A percentile compares a stretch with the other conserved stretches of the same genome.
Evolutionary conservation across 1,284 basidiomycete species (phyloP).

Genomic region (Rugosomyces carneus): DNA sequence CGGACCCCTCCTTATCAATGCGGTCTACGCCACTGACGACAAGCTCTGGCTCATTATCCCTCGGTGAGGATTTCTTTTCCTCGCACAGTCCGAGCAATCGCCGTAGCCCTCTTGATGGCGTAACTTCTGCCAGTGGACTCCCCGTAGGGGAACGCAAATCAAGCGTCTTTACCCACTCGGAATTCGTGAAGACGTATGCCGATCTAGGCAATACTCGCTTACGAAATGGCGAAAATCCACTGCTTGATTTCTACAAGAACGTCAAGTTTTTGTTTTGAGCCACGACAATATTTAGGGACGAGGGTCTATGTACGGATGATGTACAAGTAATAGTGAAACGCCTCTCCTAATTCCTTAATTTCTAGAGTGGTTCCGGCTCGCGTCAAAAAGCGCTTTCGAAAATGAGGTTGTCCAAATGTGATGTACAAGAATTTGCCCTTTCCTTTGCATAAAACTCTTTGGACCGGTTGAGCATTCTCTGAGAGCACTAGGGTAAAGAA

Average conservation of each 20-base stretch:
- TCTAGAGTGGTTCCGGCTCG: slow-evolving; percentile 52
- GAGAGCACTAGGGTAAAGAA: background rate
- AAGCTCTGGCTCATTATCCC: slow-evolving; percentile 43
- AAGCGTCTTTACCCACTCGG: slow-evolving; percentile 76
- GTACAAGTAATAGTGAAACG: slow-evolving; percentile 86
- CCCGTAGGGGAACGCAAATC: slow-evolving; percentile 77
- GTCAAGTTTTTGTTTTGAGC: slow-evolving; percentile 78
- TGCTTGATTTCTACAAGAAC: slow-evolving; percentile 85
- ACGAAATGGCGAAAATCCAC: slow-evolving; percentile 79
- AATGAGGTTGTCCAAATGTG: slow-evolving; percentile 91
- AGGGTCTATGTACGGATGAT: slow-evolving; percentile 32
- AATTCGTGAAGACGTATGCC: slow-evolving; percentile 81
- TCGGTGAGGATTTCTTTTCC: slow-evolving; percentile 66
- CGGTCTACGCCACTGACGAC: slow-evolving; percentile 45
- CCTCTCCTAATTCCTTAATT: slow-evolving; percentile 64
- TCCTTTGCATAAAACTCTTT: slow-evolving; percentile 56
- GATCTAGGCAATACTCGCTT: slow-evolving; percentile 63
- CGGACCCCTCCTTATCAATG: slow-evolving; percentile 23
- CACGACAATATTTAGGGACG: background rate
- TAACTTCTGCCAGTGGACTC: slow-evolving; percentile 66
- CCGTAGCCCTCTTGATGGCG: slow-evolving; percentile 57
- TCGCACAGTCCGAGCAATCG: slow-evolving; percentile 53
- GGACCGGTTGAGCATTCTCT: slow-evolving; percentile 1
- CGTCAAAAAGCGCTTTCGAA: slow-evolving; percentile 67
- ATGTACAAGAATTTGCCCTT: slow-evolving; percentile 75